Percentiles rank a stretch among this genome's conserved stretches.
phyloP scores from a whole-genome alignment of 176 grass and related monocot genomes.

The Aegilops speltoides region DNA sequence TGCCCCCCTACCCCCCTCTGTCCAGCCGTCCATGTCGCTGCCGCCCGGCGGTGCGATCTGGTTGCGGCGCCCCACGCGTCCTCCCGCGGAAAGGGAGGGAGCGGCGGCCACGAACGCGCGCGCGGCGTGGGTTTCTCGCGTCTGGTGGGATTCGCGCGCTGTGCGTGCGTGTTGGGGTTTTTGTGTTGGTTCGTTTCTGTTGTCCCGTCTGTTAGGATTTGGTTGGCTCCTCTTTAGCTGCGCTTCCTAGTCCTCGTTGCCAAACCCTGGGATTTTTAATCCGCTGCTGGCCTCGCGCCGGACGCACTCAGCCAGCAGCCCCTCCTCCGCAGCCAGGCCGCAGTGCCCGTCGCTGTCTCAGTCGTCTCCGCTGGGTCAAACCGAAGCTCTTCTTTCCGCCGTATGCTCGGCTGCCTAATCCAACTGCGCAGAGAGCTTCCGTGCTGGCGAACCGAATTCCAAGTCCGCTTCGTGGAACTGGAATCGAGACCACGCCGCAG shows the following conservation, averaged over 20 bases:
- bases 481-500: not conserved
- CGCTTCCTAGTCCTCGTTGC: not conserved
- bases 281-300: conserved; percentile 23
- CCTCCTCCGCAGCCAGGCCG: not conserved
- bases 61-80: not conserved
- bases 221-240: not conserved
- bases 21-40: not conserved
- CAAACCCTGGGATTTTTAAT: not conserved
- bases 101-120: not conserved
- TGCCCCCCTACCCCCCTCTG: not conserved
- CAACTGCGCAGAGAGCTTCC: not conserved
- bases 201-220: conserved; percentile 24
- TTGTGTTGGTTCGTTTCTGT: not conserved
- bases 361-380: conserved; percentile 14
- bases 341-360: conserved; percentile 29
- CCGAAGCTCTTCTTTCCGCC: not conserved
- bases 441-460: conserved; percentile 31
- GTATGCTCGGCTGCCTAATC: conserved; percentile 44
- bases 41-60: conserved; percentile 25
- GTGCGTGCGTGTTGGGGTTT: not conserved
- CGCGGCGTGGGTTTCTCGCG: not conserved
- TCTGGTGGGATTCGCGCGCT: not conserved
- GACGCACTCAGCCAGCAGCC: conserved; percentile 14
- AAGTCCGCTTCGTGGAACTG: not conserved
- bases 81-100: not conserved